These are phyloP conservation scores for Geranium rotundifolium DNA, from an alignment of 345 rosid species.

Conservation along the genomic window DNA sequence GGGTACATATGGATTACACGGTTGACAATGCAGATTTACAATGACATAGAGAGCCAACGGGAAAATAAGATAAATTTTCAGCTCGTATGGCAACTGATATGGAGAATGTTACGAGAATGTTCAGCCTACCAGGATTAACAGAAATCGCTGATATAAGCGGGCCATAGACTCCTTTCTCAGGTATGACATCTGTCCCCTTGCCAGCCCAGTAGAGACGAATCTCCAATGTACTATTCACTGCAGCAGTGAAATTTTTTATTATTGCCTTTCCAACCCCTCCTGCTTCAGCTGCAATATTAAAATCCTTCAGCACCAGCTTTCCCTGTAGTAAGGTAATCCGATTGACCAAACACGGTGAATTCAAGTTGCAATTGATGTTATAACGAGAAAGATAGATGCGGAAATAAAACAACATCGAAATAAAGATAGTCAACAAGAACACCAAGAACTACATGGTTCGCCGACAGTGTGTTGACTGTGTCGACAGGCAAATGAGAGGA, in stretches of 20 bases:
- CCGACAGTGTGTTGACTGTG: no score
- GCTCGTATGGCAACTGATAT: neutral
- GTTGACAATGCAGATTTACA: neutral
- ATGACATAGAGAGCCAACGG: no score
- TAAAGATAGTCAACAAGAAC: no score
- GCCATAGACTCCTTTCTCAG: constrained; percentile 38
- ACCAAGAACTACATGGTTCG: no score
- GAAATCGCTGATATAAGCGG: constrained; percentile 52
- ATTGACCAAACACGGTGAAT: neutral
- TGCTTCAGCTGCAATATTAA: constrained; percentile 41
- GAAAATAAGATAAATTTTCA: neutral
- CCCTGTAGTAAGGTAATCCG: constrained; percentile 22
- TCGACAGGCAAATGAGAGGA: no score
- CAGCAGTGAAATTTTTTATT: constrained; percentile 16
- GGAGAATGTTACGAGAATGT: neutral
- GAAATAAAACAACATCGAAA: no score
- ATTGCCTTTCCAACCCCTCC: constrained; percentile 28
- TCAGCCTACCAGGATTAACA: constrained; percentile 25
- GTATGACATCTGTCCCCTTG: constrained; percentile 46
- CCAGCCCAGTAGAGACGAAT: constrained; percentile 50
- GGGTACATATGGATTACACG: neutral
- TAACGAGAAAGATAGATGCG: no score
- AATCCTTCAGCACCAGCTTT: constrained; percentile 35
- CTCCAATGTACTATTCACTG: constrained; percentile 30
- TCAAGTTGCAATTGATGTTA: neutral